phyloP scores from a whole-genome alignment of 306 rosid species.

The Canavalia gladiata region DNA sequence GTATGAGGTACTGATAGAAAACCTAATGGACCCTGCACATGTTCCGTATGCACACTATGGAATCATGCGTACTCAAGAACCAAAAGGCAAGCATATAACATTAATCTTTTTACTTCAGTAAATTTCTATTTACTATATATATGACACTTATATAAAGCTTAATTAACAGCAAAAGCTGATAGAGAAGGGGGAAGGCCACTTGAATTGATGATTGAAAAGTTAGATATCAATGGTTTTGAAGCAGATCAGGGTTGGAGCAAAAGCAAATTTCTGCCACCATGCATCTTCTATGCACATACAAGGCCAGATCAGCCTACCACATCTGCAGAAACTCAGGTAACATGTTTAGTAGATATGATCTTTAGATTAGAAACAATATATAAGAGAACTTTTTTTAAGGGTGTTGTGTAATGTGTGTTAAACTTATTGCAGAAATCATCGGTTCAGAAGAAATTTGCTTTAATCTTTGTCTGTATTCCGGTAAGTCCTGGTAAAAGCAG shows the following conservation, averaged over 20 bases:
- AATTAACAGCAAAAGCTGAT: slow-evolving; percentile 70
- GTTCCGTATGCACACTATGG: slow-evolving; percentile 87
- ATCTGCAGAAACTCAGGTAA: slow-evolving; percentile 69
- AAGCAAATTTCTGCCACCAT: slow-evolving; percentile 74
- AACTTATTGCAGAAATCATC: slow-evolving; percentile 62
- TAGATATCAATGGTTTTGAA: slow-evolving; percentile 72
- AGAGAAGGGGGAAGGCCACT: slow-evolving; percentile 97
- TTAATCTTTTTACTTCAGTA: slow-evolving; percentile 9
- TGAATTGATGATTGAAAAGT: slow-evolving; percentile 60
- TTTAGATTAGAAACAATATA: not conserved
- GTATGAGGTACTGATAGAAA: slow-evolving; percentile 89
- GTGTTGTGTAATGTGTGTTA: slow-evolving; percentile 2
- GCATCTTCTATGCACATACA: slow-evolving; percentile 65
- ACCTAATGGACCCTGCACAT: slow-evolving; percentile 96
- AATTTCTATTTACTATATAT: slow-evolving; percentile 32
- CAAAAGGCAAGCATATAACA: slow-evolving; percentile 65
- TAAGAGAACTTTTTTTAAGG: not conserved
- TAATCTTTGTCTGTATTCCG: slow-evolving; percentile 80
- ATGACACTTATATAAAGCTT: slow-evolving; percentile 32
- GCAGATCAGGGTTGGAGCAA: slow-evolving; percentile 65
- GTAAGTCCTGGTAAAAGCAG: slow-evolving; percentile 98
- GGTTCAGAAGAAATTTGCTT: slow-evolving; percentile 48
- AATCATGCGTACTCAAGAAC: slow-evolving; percentile 60
- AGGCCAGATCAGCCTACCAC: slow-evolving; percentile 55
- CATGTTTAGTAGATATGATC: not conserved